Evolutionary conservation across 768 basidiomycete species (phyloP), one percentile per base, ranked within the genome.

Genomic region (Chalciporus pseudorubinellus): DNA sequence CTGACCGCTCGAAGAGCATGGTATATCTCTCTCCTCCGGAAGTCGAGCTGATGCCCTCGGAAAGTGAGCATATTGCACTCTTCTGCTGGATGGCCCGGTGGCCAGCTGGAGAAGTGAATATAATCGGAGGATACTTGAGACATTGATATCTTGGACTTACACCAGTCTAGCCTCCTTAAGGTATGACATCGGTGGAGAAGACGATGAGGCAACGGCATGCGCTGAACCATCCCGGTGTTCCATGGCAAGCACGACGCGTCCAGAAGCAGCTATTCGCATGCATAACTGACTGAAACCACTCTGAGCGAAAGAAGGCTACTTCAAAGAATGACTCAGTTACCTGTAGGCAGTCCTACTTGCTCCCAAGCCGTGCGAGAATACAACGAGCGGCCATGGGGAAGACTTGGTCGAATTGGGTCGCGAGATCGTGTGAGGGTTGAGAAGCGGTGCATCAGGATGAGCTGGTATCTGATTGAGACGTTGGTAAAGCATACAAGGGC

Each of bases 211-310:
- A 53, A 73, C 77, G 4, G 71, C 77, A 0, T 83, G 82, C 3
- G 79, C 84, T 4, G 86, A 85, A 1, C 91, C 92, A 64, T 95
- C 93, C 10, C 85, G 78, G 64, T 94, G 92, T 62, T 94, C 89
- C 20, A 94, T 62, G 6, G 89, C 85, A 39, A 92, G 74, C 3
- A 95, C 91, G 5, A 94, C 82, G 53, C 79, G 84, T 2, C 93
- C 93, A 33, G 85, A 76, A 4, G 87, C 81, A 4, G 92, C 93
- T 19, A 94, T 65, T 20, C 79, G 77, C 3, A 79, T 74, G 62
- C 90, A 92, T 51, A 87, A 66, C 65, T 90, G 87, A 53, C 86
- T 85, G 46, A 46, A 21, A 44, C 9, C 33, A 21, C 18, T 42
- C 31, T 56, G 12, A 51, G 28, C 47, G 39, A 46, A 19, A 16